phyloP scores from a whole-genome alignment of 2,329 filamentous ascomycete genomes.

The Aspergillus niger region DNA sequence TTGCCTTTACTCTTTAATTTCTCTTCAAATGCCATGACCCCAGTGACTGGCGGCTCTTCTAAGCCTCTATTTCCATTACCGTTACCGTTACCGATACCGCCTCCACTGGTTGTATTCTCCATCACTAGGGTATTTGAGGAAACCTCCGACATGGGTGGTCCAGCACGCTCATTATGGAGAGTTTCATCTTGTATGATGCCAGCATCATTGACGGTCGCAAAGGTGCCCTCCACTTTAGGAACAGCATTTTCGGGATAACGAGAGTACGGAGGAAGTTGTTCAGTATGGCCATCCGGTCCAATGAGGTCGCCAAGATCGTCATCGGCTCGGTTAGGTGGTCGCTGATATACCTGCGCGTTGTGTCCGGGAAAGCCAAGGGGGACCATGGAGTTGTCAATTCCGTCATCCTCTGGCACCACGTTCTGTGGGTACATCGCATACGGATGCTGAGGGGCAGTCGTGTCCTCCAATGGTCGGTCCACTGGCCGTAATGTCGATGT shows the following conservation, averaged over 20 bases:
- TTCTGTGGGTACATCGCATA: slow-evolving; percentile 86
- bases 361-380: slow-evolving; percentile 74
- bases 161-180: slow-evolving; percentile 43
- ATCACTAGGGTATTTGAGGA: slow-evolving; percentile 34
- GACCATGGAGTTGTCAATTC: slow-evolving; percentile 52
- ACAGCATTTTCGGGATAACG: slow-evolving; percentile 78
- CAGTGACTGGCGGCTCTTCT: slow-evolving; percentile 31
- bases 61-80: slow-evolving; percentile 14
- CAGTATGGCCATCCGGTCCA: slow-evolving; percentile 82
- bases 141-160: slow-evolving; percentile 32
- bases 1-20: slow-evolving; percentile 49
- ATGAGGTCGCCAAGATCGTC: slow-evolving; percentile 87
- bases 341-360: slow-evolving; percentile 65
- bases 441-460: slow-evolving; percentile 74
- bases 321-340: slow-evolving; percentile 65
- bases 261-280: slow-evolving; percentile 89
- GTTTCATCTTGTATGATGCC: slow-evolving; percentile 55
- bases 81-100: slow-evolving; percentile 13
- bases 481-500: slow-evolving; percentile 65
- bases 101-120: slow-evolving; percentile 17
- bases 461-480: slow-evolving; percentile 61
- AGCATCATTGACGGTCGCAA: slow-evolving; percentile 26
- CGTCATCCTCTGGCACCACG: slow-evolving; percentile 62
- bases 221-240: slow-evolving; percentile 54
- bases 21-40: slow-evolving; percentile 46